Conservation (phyloP, 2,329 filamentous ascomycete genomes). For the Colletotrichum godetiae region DNA sequence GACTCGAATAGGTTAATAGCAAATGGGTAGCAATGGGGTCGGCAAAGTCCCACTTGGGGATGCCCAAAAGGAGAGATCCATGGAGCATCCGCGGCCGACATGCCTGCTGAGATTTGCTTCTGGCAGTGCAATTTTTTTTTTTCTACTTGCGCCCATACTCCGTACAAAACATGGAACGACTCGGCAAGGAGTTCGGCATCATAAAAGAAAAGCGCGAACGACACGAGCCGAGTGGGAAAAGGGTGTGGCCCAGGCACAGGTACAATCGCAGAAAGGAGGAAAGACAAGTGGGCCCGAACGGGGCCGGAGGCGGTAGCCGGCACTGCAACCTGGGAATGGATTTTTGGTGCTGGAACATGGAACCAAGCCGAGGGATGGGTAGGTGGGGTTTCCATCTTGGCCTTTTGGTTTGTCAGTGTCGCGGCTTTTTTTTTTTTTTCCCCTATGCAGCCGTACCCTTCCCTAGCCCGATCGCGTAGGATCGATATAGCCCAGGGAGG, state of each 20-base stretch:
- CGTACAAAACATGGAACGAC: not conserved
- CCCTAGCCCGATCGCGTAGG: not conserved
- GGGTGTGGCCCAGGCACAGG: not conserved
- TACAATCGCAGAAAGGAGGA: not conserved
- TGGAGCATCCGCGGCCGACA: not conserved
- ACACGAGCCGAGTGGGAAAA: constrained; percentile 16
- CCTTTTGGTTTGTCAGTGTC: not conserved
- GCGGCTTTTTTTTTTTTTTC: not conserved
- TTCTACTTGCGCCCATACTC: not conserved
- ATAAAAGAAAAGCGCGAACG: constrained; percentile 8
- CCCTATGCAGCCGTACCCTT: not conserved
- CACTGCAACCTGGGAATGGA: not conserved
- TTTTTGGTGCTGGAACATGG: not conserved
- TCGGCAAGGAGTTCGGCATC: constrained; percentile 28
- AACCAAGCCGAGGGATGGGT: not conserved
- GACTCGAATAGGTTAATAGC: not conserved
- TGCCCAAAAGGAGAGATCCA: not conserved
- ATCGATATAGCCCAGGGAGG: constrained; percentile 5
- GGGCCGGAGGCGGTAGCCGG: constrained; percentile 28
- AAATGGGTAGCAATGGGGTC: not conserved
- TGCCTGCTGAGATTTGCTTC: not conserved
- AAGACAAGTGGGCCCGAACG: not conserved
- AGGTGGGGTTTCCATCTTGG: not conserved
- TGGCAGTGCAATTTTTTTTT: not conserved
- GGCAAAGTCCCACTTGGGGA: constrained; percentile 32